Base-by-base conservation (phyloP, 176 grass and related monocot species). In the Neostapfia colusana region DNA sequence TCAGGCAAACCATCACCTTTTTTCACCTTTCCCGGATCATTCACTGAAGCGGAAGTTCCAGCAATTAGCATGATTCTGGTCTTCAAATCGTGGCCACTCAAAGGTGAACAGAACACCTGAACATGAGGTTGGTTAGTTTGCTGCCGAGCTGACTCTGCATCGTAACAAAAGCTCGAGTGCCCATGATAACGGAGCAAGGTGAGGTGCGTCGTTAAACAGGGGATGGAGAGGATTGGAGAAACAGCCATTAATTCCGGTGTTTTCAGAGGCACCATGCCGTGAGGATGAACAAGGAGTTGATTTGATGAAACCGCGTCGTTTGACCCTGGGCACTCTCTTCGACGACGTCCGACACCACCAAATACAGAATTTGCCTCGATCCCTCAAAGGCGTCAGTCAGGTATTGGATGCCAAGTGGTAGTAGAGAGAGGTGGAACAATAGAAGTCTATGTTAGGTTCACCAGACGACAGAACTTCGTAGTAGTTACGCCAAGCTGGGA, bases 181-280 rank as follows among this genome's bases (percentile, higher is more conserved):
- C 55, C 70, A 40, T 69, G 44, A 88, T 70, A 9, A 69, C 25
- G 63, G 21, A 57, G 54, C 10, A 69, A 71, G 76, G 71, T 71
- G 86, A 84, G 78, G 55, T 45, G 86, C 76, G 76, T 53, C 81
- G 37, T 39, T 73, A 15, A 67, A 63, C 53, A n/a, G n/a, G n/a
- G n/a, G n/a, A n/a, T n/a, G n/a, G n/a, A n/a, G n/a, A n/a, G n/a
- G n/a, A n/a, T n/a, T n/a, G n/a, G n/a, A n/a, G n/a, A n/a, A n/a
- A n/a, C n/a, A n/a, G n/a, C n/a, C n/a, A n/a, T n/a, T n/a, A n/a
- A 21, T 2, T n/a, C 8, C 20, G 11, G 81, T 76, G 5, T 25
- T 63, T 76, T 81, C 86, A 84, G 55, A 84, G 20, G n/a, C n/a
- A n/a, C n/a, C 48, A n/a, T 14, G 48, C 54, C 55, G 12, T 45